phyloP scores from a whole-genome alignment of 139 green algal species.

The Coelastrella sp. region DNA sequence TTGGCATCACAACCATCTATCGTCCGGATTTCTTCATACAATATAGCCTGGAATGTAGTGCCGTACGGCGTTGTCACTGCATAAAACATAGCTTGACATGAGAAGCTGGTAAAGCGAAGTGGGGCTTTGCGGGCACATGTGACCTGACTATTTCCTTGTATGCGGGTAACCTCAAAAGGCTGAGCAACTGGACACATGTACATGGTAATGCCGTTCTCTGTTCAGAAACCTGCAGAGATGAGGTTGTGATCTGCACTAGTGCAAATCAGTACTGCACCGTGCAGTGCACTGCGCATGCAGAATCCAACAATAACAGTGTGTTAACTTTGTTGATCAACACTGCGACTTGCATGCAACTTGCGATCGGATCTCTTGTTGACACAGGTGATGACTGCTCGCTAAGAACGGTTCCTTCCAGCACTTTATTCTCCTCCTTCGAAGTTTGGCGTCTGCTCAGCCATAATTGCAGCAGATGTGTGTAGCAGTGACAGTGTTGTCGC shows the following conservation, averaged over 20 bases:
- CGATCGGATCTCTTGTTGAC: not conserved
- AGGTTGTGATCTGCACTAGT: constrained; percentile 3
- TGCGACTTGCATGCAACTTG: not conserved
- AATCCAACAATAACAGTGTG: not conserved
- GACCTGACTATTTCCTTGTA: not conserved
- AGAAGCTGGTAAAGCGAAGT: not conserved
- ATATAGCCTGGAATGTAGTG: not conserved
- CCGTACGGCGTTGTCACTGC: not conserved
- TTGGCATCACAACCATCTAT: too few relatives aligned
- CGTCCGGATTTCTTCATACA: too few relatives aligned
- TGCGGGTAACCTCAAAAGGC: not conserved
- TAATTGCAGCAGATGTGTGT: too few relatives aligned
- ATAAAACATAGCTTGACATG: constrained; percentile 5
- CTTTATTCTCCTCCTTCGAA: not conserved
- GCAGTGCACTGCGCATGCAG: too few relatives aligned
- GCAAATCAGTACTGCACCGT: too few relatives aligned
- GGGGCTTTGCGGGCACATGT: not conserved
- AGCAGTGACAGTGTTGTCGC: too few relatives aligned
- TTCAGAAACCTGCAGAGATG: not conserved
- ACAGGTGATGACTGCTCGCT: not conserved
- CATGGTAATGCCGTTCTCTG: not conserved
- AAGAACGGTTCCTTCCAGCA: not conserved
- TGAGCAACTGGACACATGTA: not conserved
- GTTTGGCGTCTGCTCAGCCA: not conserved
- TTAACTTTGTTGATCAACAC: not conserved